Base-by-base conservation (phyloP, 78 protist genomes). In the Cavenderia fasciculata region DNA sequence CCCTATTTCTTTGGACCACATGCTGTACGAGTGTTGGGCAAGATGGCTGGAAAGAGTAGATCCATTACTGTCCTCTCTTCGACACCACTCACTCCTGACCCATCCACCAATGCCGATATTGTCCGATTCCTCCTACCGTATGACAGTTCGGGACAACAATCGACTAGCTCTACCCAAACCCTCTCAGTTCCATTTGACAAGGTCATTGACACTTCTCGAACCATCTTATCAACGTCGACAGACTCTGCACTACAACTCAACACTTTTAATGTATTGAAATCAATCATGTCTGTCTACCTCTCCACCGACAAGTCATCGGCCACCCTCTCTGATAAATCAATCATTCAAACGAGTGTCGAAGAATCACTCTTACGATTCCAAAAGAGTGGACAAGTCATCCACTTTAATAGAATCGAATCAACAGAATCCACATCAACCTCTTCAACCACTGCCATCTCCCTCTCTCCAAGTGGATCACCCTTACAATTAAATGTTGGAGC, bases 41-140 rank as follows among this genome's bases (percentile, higher is more conserved):
- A 98, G 74, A 88, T 98, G n/a, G 98, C 98, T 3, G 99, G 98
- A 0, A 94, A 97, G 47, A 94, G 95, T 33, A 85, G 99, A 61
- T 36, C 47, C 4, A 52, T 25, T 7, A 23, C 31, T 2, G 5
- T 46, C 19, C 4, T 3, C 31, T 6, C 57, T 40, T 3, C 40
- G 19, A 59, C 49, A 6, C 79, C 84, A 38, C 59, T 19, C 27
- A 7, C 27, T 74, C 4, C 2, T 23, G 31, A 69, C 73, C 4
- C 40, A 12, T 49, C 21, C 7, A 21, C 69, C 38, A 11, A 16
- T 12, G 3, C 27, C 51, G 43, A 74, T 38, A 52, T 31, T 4
- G 57, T 75, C 21, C 57, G 33, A 44, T 27, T 75, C n/a, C 10
- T 59, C 16, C 1, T 75, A 21, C 86, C 86, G 1, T 4, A 40